Base-by-base conservation (phyloP, 345 rosid species). In the Viola odorata region DNA sequence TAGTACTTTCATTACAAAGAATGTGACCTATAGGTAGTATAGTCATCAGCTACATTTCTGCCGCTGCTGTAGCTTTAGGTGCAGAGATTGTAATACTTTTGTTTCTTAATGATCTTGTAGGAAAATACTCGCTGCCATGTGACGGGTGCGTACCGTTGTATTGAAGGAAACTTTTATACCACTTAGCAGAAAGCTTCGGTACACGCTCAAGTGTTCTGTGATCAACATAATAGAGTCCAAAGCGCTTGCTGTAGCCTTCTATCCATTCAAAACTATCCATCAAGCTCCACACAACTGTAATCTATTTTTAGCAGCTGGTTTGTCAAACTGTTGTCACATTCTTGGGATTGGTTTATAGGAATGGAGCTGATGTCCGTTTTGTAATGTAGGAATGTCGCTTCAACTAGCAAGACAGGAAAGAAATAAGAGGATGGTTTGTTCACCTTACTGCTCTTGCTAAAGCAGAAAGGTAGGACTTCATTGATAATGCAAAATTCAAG, bases 241-340 rank as follows among this genome's bases (percentile, higher is more conserved):
- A 78, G 38, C 44, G 23, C 16, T n/a, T 36, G 0, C 59, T 45
- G 44, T 69, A 78, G 4, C 82, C 82, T 5, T 69, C 59, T 17
- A 39, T 23, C 80, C 82, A 78, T 50, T 78, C 77, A 7, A 78
- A 64, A 62, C 72, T 78, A 71, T 78, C 82, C 51, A 78, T 62
- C 63, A 76, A 68, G 65, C 75, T 73, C 84, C 81, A 73, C 23
- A 73, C n/a, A n/a, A n/a, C n/a, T n/a, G n/a, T n/a, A n/a, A n/a
- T n/a, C n/a, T n/a, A n/a, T n/a, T n/a, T n/a, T n/a, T n/a, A n/a
- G n/a, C n/a, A n/a, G n/a, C n/a, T n/a, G n/a, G n/a, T n/a, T n/a
- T n/a, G n/a, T n/a, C n/a, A n/a, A n/a, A n/a, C n/a, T n/a, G n/a
- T n/a, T n/a, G n/a, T n/a, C n/a, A n/a, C n/a, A n/a, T n/a, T n/a